A percentile compares a stretch with the other conserved stretches of the same genome.
Evolutionary conservation across 2,329 filamentous ascomycete genomes (phyloP).

Genomic region (Verticillium albo-atrum): DNA sequence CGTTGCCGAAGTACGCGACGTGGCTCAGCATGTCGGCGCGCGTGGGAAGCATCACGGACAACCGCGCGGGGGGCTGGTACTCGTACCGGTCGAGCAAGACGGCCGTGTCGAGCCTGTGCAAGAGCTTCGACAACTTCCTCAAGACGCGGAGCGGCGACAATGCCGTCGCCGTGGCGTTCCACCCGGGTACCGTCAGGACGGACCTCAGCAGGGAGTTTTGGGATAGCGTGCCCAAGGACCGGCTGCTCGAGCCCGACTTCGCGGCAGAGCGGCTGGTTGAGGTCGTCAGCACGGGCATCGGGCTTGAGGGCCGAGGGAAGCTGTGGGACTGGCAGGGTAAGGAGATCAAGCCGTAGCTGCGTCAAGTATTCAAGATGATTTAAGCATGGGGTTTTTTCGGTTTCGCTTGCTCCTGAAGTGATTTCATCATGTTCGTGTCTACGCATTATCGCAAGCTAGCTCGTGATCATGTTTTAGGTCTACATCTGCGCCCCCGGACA

Average conservation of each 20-base stretch:
- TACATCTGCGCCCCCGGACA: no score
- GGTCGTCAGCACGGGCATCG: slow-evolving; percentile 45
- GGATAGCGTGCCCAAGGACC: slow-evolving; percentile 53
- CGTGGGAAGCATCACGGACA: slow-evolving; percentile 70
- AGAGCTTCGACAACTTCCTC: slow-evolving; percentile 67
- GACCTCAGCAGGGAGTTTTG: slow-evolving; percentile 70
- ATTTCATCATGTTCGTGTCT: no score
- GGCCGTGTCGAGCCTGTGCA: slow-evolving; percentile 65
- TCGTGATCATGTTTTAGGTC: no score
- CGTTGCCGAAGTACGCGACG: slow-evolving; percentile 50
- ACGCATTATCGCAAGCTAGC: no score
- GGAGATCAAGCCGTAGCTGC: slow-evolving; percentile 53
- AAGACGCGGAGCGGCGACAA: slow-evolving; percentile 50
- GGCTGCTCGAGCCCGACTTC: slow-evolving; percentile 63
- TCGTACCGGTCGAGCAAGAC: slow-evolving; percentile 74
- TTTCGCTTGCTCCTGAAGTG: no score
- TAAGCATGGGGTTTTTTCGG: no score
- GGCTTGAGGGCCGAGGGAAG: slow-evolving; percentile 49
- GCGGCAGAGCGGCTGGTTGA: slow-evolving; percentile 61
- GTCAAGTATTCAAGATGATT: no score
- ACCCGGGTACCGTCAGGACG: slow-evolving; percentile 79
- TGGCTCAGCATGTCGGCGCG: slow-evolving; percentile 76
- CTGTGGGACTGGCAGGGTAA: slow-evolving; percentile 68
- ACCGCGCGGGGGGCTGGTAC: slow-evolving; percentile 75
- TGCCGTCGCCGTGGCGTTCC: slow-evolving; percentile 65